These are phyloP conservation scores for Tulasnella sp. DNA, from an alignment of 768 basidiomycete species.

Conservation along the genomic window DNA sequence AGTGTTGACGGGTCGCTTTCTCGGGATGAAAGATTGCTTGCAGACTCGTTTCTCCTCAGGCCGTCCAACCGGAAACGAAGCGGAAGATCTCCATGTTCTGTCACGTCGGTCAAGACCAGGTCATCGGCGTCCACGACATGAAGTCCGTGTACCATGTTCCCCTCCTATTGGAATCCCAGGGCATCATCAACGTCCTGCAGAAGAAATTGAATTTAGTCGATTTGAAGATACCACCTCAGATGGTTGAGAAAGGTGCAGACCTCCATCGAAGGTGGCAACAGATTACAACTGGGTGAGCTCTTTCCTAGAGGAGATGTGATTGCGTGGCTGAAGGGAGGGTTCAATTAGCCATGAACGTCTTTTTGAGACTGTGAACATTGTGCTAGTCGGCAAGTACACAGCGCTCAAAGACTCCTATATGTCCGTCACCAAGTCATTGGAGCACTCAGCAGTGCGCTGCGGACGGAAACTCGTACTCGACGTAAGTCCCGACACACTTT, in stretches of 20 bases:
- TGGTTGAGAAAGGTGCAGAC: constrained; percentile 52
- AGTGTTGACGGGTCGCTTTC: not conserved
- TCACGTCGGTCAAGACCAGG: constrained; percentile 77
- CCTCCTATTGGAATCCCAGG: constrained; percentile 82
- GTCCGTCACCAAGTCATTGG: constrained; percentile 92
- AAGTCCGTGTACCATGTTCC: constrained; percentile 97
- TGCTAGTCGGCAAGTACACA: constrained; percentile 95
- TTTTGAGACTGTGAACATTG: constrained; percentile 82
- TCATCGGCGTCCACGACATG: constrained; percentile 93
- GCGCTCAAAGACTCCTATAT: constrained; percentile 96
- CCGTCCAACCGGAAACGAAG: constrained; percentile 78
- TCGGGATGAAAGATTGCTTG: constrained; percentile 72
- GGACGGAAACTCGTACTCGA: constrained; percentile 74
- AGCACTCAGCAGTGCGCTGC: constrained; percentile 93
- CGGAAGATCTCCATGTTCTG: constrained; percentile 99
- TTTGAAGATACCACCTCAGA: constrained; percentile 47
- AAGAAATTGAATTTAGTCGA: constrained; percentile 69
- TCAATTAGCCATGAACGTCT: constrained; percentile 76
- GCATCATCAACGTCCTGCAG: constrained; percentile 76
- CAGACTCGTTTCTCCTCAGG: constrained; percentile 69
- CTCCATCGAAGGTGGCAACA: constrained; percentile 74
- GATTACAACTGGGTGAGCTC: constrained; percentile 65
- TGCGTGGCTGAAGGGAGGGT: not conserved
- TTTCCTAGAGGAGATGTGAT: not conserved
- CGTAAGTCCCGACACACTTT: constrained; percentile 37